Evolutionary conservation across 495 filamentous ascomycete genomes (phyloP).

Genomic region (Neurospora sp.): DNA sequence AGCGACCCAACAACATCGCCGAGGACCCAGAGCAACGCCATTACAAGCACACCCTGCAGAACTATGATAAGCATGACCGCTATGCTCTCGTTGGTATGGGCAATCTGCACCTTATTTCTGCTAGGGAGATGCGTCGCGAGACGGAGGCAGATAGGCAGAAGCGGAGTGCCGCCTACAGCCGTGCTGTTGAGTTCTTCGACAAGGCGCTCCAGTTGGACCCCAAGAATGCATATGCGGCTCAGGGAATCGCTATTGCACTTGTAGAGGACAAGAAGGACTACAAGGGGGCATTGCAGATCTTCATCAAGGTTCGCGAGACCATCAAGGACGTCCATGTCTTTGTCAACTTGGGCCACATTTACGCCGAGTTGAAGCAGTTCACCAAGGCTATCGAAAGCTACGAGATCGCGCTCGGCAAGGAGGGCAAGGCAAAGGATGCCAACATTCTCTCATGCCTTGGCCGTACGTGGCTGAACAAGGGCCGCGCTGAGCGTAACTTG

Average conservation of each 20-base stretch:
- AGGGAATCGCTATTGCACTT: slow-evolving; percentile 88
- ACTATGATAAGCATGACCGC: slow-evolving; percentile 91
- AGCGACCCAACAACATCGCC: slow-evolving; percentile 63
- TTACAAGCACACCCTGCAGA: slow-evolving; percentile 90
- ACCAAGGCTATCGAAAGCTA: slow-evolving; percentile 87
- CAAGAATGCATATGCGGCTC: slow-evolving; percentile 90
- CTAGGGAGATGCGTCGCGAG: slow-evolving; percentile 87
- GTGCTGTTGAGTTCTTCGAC: slow-evolving; percentile 96
- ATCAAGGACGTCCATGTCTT: slow-evolving; percentile 77
- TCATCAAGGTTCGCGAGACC: slow-evolving; percentile 80
- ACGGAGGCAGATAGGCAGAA: slow-evolving; percentile 85
- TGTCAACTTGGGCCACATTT: slow-evolving; percentile 88
- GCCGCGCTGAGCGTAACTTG: slow-evolving; percentile 67
- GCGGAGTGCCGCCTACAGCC: slow-evolving; percentile 72
- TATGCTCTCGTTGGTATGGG: slow-evolving; percentile 95
- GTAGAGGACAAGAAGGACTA: slow-evolving; percentile 88
- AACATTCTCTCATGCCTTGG: slow-evolving; percentile 84
- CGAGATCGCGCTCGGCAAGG: slow-evolving; percentile 78
- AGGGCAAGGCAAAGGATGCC: slow-evolving; percentile 63
- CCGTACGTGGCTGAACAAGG: slow-evolving; percentile 84
- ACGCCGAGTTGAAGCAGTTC: slow-evolving; percentile 80
- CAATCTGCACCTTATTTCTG: slow-evolving; percentile 75
- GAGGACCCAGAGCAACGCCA: slow-evolving; percentile 89
- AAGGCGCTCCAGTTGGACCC: slow-evolving; percentile 89
- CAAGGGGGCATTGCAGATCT: slow-evolving; percentile 68